Evolutionary conservation across 306 rosid genomes (phyloP).

Genomic region (Gleditsia sinensis): DNA sequence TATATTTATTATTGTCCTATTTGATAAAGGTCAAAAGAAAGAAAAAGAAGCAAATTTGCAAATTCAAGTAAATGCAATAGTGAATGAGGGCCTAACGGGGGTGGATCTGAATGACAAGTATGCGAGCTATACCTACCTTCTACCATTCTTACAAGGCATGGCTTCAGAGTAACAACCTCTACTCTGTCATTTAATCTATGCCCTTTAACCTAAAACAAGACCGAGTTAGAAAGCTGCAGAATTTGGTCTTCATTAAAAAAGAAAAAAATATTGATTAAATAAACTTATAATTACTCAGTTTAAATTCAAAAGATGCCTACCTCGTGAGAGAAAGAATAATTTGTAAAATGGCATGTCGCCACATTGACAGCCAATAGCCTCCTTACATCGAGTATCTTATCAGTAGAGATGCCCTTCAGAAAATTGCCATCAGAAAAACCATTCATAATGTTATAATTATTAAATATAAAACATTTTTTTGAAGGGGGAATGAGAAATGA

Average conservation of each 20-base stretch:
- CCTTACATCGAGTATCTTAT: constrained; percentile 84
- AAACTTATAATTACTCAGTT: too few species aligned
- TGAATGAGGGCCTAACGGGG: constrained; percentile 26
- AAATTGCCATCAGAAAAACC: not conserved
- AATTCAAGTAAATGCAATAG: constrained; percentile 32
- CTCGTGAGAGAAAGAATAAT: constrained; percentile 81
- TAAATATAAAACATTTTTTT: not conserved
- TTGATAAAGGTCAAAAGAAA: not conserved
- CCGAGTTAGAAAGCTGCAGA: constrained; percentile 9
- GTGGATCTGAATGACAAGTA: constrained; percentile 23
- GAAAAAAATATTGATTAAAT: too few species aligned
- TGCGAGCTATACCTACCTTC: constrained; percentile 75
- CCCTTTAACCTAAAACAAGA: constrained; percentile 65
- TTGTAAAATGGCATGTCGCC: constrained; percentile 85
- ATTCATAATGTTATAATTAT: not conserved
- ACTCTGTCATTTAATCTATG: constrained; percentile 64
- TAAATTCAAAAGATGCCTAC: too few species aligned
- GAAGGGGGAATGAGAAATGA: not conserved
- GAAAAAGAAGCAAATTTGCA: not conserved
- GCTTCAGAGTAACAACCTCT: constrained; percentile 72
- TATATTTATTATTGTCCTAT: not conserved
- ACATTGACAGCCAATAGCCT: constrained; percentile 78
- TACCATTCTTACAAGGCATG: constrained; percentile 78
- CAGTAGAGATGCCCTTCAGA: constrained; percentile 84
- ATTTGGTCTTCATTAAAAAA: not conserved